Evolutionary conservation across 495 filamentous ascomycete species (phyloP).

Genomic region (Chaetomium fimeti): DNA sequence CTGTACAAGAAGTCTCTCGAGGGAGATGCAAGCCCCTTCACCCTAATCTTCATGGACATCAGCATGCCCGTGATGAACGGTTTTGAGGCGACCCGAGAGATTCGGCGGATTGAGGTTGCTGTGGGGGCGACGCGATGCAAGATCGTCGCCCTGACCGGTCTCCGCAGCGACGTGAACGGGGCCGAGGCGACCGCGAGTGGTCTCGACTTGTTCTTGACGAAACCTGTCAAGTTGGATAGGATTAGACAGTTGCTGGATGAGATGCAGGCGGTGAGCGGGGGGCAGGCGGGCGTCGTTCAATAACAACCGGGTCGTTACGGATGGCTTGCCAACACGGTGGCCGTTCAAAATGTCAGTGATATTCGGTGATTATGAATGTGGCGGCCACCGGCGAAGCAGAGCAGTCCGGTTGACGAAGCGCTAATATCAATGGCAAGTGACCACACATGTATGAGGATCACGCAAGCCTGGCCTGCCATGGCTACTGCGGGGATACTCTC

Average conservation of each 20-base stretch:
- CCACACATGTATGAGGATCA: too few species aligned
- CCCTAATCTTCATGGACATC: conserved; percentile 64
- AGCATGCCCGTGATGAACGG: conserved; percentile 68
- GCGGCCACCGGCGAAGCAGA: too few species aligned
- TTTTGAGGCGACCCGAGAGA: conserved; percentile 56
- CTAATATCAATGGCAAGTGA: too few species aligned
- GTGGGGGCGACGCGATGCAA: conserved; percentile 36
- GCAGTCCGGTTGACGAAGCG: too few species aligned
- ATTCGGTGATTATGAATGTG: too few species aligned
- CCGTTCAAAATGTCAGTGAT: too few species aligned
- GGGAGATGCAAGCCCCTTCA: conserved; percentile 34
- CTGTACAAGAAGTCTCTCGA: conserved; percentile 35
- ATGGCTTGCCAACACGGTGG: too few species aligned
- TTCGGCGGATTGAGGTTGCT: conserved; percentile 51
- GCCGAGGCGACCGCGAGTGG: conserved; percentile 50
- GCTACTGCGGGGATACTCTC: too few species aligned
- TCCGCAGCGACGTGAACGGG: conserved; percentile 61
- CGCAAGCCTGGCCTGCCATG: too few species aligned
- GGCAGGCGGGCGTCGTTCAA: background rate
- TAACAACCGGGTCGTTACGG: too few species aligned
- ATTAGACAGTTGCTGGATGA: background rate
- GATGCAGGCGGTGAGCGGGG: background rate
- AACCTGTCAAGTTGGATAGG: background rate
- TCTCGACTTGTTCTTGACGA: background rate
- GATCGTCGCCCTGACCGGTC: conserved; percentile 68